phyloP scores from a whole-genome alignment of 495 filamentous ascomycete genomes.

The Penicillium verhagenii region DNA sequence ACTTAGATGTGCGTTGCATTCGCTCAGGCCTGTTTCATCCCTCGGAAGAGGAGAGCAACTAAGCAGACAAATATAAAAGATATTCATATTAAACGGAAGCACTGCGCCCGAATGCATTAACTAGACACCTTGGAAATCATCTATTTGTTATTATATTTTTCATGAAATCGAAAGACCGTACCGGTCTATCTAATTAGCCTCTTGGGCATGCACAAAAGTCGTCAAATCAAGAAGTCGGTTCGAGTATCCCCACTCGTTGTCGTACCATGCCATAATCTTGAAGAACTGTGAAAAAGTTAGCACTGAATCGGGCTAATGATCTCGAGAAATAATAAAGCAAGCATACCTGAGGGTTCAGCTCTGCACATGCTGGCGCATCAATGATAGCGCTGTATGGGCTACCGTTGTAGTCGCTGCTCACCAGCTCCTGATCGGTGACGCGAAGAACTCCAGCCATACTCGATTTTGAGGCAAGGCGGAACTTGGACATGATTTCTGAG shows the following conservation, averaged over 20 bases:
- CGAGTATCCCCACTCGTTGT: conserved; percentile 41
- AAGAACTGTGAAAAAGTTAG: conserved; percentile 23
- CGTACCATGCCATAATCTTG: conserved; percentile 42
- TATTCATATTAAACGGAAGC: too few relatives aligned
- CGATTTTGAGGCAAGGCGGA: conserved; percentile 30
- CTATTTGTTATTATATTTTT: background rate
- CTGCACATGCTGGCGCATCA: conserved; percentile 30
- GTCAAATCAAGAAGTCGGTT: conserved; percentile 36
- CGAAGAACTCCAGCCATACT: conserved; percentile 29
- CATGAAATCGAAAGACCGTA: background rate
- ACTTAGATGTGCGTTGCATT: conserved; percentile 4
- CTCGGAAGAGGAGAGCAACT: background rate
- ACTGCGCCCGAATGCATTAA: background rate
- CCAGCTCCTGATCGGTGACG: conserved; percentile 34
- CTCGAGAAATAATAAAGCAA: background rate
- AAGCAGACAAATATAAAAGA: background rate
- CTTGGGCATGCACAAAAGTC: conserved; percentile 21
- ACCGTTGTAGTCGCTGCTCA: conserved; percentile 35
- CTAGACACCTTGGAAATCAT: background rate
- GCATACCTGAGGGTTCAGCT: conserved; percentile 32
- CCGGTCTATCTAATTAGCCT: conserved; percentile 5
- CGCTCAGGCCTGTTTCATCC: too few relatives aligned
- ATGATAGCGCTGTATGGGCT: conserved; percentile 32
- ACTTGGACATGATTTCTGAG: conserved; percentile 30
- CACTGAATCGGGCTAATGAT: background rate